These are phyloP conservation scores for Ceratocystis cubensis DNA, from an alignment of 2,329 filamentous ascomycete genomes.

Conservation along the genomic window DNA sequence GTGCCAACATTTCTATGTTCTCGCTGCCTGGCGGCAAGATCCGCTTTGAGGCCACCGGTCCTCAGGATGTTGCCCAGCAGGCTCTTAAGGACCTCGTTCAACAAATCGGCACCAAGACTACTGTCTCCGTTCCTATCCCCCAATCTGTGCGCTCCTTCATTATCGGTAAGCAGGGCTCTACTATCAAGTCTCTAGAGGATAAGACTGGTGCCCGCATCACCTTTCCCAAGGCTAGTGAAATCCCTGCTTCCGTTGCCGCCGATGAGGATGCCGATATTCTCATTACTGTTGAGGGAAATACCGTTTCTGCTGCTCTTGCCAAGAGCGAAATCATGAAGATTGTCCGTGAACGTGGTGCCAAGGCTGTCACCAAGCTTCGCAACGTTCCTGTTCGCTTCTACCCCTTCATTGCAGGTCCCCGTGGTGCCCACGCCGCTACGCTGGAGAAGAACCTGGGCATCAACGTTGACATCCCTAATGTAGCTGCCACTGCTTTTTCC, in stretches of 20 bases:
- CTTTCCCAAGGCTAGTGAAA: slow-evolving; percentile 67
- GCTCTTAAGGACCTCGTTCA: slow-evolving; percentile 80
- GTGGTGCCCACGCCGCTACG: slow-evolving; percentile 53
- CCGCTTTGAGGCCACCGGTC: slow-evolving; percentile 74
- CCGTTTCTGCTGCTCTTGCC: slow-evolving; percentile 73
- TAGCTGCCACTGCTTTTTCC: slow-evolving; percentile 30
- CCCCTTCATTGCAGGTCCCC: slow-evolving; percentile 78
- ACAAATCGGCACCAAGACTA: slow-evolving; percentile 63
- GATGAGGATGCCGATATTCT: slow-evolving; percentile 78
- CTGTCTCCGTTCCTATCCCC: slow-evolving; percentile 19
- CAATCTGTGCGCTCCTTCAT: slow-evolving; percentile 75
- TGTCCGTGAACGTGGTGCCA: slow-evolving; percentile 72
- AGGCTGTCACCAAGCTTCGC: slow-evolving; percentile 67
- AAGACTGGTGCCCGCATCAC: slow-evolving; percentile 83
- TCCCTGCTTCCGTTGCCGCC: slow-evolving; percentile 40
- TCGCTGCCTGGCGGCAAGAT: slow-evolving; percentile 58
- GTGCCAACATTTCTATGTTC: slow-evolving; percentile 69
- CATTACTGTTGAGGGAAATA: slow-evolving; percentile 81
- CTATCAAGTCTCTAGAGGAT: slow-evolving; percentile 80
- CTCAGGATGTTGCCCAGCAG: slow-evolving; percentile 70
- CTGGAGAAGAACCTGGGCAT: slow-evolving; percentile 69
- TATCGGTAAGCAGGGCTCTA: slow-evolving; percentile 82
- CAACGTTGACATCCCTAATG: slow-evolving; percentile 63
- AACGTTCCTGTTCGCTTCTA: slow-evolving; percentile 85
- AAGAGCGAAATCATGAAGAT: slow-evolving; percentile 75